Base-by-base conservation (phyloP, 768 basidiomycete genomes). In the Sporobolomyces pararoseus region DNA sequence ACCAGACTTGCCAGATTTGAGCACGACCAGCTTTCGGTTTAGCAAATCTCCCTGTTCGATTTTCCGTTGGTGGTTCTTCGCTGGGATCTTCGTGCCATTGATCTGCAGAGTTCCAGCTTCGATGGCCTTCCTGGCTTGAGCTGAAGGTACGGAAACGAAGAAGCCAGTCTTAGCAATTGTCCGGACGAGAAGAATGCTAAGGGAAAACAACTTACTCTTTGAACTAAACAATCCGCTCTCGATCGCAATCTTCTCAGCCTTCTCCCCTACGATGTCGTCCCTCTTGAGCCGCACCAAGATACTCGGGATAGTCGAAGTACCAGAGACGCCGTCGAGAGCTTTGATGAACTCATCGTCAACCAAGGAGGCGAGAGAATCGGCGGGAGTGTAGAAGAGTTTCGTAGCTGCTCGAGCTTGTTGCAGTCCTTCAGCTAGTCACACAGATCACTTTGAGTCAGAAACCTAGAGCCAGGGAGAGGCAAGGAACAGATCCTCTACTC, bases 401-500 rank as follows among this genome's bases (percentile, higher is more conserved):
- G 73, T 74, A 13, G 69, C 69, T 16, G 73, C 73, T 21, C 67
- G 66, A 0, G 73, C 73, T 60, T 74, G 73, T 4, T 34, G 25
- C 2, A 74, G 66, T 4, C 73, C 73, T 17, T 62, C 54, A 1
- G 63, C 73, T 74, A 63, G 9, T 4, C 32, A n/a, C 46, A 1
- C n/a, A 23, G 23, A 19, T 19, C 23, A 16, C 27, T 29, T 7
- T 7, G 23, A n/a, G 25, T 51, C 50, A 27, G 27, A 9, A 27
- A 21, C 12, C 16, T 13, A 47, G 25, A 10, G 10, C 50, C 7
- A 27, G 27, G 13, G 17, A 31, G 25, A 25, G 12, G 50, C 2
- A 2, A 65, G 68, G 35, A 42, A 23, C 10, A 42, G 39, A 42
- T 42, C n/a, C n/a, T n/a, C n/a, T n/a, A 78, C 83, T 75, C 55